phyloP scores from a whole-genome alignment of 257 asterid genomes.

The Nemophila menziesii region DNA sequence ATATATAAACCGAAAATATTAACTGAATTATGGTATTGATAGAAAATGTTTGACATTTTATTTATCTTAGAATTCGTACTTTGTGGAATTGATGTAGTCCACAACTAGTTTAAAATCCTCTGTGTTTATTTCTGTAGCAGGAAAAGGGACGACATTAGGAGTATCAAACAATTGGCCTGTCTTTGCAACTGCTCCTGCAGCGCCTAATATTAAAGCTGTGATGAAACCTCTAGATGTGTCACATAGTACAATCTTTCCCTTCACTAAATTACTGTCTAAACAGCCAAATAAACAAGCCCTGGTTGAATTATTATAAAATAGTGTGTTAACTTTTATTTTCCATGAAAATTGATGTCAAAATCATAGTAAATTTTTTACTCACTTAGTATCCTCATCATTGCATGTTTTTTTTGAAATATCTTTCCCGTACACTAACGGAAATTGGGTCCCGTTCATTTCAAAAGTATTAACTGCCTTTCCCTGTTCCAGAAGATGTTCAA shows the following conservation, averaged over 20 bases:
- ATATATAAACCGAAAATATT: too few relatives aligned
- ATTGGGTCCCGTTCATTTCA: not conserved
- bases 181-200: slow-evolving; percentile 13
- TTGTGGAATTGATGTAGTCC: slow-evolving; percentile 6
- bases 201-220: slow-evolving; percentile 5
- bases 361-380: too few relatives aligned
- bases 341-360: not conserved
- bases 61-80: too few relatives aligned
- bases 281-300: too few relatives aligned
- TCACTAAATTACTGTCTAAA: slow-evolving; percentile 3
- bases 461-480: not conserved
- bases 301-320: too few relatives aligned
- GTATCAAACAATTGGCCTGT: not conserved
- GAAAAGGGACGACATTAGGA: slow-evolving; percentile 11
- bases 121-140: slow-evolving; percentile 10
- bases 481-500: not conserved
- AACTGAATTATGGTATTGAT: too few relatives aligned
- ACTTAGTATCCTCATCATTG: not conserved
- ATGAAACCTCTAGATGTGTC: too few relatives aligned
- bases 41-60: too few relatives aligned
- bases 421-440: not conserved
- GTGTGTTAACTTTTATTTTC: not conserved
- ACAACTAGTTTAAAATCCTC: not conserved
- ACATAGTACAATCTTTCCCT: slow-evolving; percentile 31
- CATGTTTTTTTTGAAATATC: not conserved